These are phyloP conservation scores for Amyloporia xantha DNA, from an alignment of 768 basidiomycete genomes.

Conservation along the genomic window DNA sequence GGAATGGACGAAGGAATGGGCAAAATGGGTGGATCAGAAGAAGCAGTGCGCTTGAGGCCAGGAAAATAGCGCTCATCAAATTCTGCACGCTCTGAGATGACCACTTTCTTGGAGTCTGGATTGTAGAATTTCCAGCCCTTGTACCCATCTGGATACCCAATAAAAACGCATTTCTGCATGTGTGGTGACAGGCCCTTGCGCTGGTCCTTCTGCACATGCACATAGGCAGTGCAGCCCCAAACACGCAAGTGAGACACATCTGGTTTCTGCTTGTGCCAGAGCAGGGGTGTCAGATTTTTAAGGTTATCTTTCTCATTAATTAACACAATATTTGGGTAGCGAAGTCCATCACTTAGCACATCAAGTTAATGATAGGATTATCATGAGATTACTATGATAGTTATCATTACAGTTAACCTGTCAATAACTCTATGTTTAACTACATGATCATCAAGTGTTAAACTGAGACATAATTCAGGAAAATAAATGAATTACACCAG, in stretches of 20 bases:
- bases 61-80: constrained; percentile 11
- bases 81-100: constrained; percentile 8
- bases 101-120: constrained; percentile 1
- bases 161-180: constrained; percentile 28
- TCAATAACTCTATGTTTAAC: no score
- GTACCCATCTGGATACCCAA: constrained; percentile 29
- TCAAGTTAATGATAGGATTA: no score
- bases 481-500: no score
- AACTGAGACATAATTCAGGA: no score
- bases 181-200: constrained; percentile 14
- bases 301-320: no score
- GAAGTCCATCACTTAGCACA: no score
- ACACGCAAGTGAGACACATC: constrained; percentile 28
- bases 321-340: no score
- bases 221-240: constrained; percentile 34
- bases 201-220: constrained; percentile 30
- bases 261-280: constrained; percentile 19
- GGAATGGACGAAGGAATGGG: neutral
- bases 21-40: neutral
- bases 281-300: no score
- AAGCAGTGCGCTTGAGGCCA: neutral
- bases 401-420: no score
- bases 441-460: no score
- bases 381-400: no score
- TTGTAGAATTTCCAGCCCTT: constrained; percentile 31